Percentiles rank a stretch among this genome's conserved stretches.
These are phyloP conservation scores for Populus alba DNA, from an alignment of 345 rosid species.

Conservation along the genomic window DNA sequence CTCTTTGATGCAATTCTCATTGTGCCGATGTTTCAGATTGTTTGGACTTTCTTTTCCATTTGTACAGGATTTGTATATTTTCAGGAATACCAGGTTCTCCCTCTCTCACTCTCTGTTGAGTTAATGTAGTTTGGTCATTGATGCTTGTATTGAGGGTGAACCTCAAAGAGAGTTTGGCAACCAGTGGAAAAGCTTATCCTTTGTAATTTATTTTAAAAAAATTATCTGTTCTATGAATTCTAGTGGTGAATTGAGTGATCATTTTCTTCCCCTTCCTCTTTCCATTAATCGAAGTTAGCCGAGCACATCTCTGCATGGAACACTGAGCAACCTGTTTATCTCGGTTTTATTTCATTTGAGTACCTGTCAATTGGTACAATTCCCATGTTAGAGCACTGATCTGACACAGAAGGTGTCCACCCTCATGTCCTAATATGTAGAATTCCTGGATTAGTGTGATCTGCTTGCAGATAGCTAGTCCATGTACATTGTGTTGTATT, in stretches of 20 bases:
- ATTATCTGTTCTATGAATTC: background rate
- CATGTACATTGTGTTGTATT: background rate
- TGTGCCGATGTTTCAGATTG: constrained; percentile 99
- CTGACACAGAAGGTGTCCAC: background rate
- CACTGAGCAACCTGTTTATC: background rate
- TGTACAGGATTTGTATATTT: constrained; percentile 97
- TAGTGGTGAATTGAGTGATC: background rate
- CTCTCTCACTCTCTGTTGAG: background rate
- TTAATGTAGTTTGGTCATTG: background rate
- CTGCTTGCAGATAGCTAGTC: background rate
- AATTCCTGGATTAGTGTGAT: background rate
- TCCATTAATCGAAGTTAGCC: background rate
- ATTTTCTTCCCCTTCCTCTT: background rate
- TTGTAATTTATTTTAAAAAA: background rate
- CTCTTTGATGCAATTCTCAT: constrained; percentile 91
- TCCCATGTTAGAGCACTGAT: background rate
- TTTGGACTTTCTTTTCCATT: constrained; percentile 98
- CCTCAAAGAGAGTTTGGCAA: background rate
- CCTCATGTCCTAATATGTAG: background rate
- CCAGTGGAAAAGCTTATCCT: background rate
- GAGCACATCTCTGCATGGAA: background rate
- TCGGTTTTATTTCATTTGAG: background rate
- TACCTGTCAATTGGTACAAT: background rate
- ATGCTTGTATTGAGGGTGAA: background rate
- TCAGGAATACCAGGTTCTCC: constrained; percentile 90